These are phyloP conservation scores for Penicillium vulpinum DNA, from an alignment of 2,329 filamentous ascomycete species.

Conservation along the genomic window DNA sequence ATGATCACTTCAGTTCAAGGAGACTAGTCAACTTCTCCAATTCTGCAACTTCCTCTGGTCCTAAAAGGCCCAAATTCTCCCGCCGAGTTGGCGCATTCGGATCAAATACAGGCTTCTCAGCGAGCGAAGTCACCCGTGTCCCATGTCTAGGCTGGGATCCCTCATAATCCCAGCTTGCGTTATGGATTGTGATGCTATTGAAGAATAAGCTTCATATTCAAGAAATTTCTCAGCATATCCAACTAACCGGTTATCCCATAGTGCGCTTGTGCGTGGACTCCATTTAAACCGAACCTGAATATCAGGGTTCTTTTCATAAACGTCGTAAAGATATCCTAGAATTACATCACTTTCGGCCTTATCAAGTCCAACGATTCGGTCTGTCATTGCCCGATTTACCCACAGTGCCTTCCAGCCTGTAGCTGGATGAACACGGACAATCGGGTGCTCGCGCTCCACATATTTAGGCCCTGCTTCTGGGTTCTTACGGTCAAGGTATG, in stretches of 20 bases:
- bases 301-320: conserved; percentile 69
- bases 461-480: conserved; percentile 63
- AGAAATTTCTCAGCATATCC: neutral
- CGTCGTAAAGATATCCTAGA: conserved; percentile 65
- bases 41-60: conserved; percentile 52
- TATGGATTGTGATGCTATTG: conserved; percentile 68
- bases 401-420: conserved; percentile 74
- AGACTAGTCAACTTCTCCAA: conserved; percentile 7
- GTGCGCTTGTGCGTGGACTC: conserved; percentile 64
- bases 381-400: conserved; percentile 70
- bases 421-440: conserved; percentile 70
- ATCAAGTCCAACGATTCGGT: conserved; percentile 67
- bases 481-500: conserved; percentile 65
- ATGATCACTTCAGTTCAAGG: conserved; percentile 7
- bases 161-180: conserved; percentile 72
- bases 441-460: conserved; percentile 66
- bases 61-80: conserved; percentile 65
- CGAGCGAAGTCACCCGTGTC: conserved; percentile 68
- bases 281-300: conserved; percentile 72
- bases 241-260: conserved; percentile 68
- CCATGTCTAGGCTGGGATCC: conserved; percentile 68
- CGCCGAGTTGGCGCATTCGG: conserved; percentile 64
- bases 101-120: conserved; percentile 70
- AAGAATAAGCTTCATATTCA: neutral
- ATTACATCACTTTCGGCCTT: conserved; percentile 68